Evolutionary conservation across 768 basidiomycete genomes (phyloP).

Genomic region (Pleurotus citrinopileatus): DNA sequence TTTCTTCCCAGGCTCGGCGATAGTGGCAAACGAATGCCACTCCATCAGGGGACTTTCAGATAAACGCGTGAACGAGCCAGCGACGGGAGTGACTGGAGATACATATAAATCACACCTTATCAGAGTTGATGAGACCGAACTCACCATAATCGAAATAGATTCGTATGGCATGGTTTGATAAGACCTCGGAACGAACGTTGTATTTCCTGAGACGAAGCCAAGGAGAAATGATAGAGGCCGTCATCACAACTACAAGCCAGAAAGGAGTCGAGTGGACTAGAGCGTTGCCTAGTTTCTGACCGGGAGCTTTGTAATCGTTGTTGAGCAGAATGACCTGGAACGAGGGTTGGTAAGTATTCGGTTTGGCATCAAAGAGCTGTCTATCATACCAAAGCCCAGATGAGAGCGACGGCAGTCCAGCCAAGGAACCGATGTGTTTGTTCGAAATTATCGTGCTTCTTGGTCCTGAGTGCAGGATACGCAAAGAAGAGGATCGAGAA

Average conservation of each 20-base stretch:
- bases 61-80: constrained; percentile 17
- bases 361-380: background rate
- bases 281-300: constrained; percentile 26
- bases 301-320: constrained; percentile 30
- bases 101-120: background rate
- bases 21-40: constrained; percentile 50
- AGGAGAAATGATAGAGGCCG: constrained; percentile 38
- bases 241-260: constrained; percentile 40
- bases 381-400: constrained; percentile 36
- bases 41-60: constrained; percentile 41
- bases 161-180: constrained; percentile 40
- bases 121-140: background rate
- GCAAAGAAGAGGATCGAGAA: constrained; percentile 36
- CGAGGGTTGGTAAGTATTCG: background rate
- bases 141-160: constrained; percentile 44
- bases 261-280: constrained; percentile 32
- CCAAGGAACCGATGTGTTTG: constrained; percentile 42
- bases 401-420: constrained; percentile 37
- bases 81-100: constrained; percentile 12
- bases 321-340: constrained; percentile 31
- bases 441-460: constrained; percentile 42
- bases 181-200: constrained; percentile 34
- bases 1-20: constrained; percentile 30
- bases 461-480: constrained; percentile 33
- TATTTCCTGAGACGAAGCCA: constrained; percentile 43